phyloP scores from a whole-genome alignment of 805 yeast species.

The Myxozyma lipomycoides region DNA sequence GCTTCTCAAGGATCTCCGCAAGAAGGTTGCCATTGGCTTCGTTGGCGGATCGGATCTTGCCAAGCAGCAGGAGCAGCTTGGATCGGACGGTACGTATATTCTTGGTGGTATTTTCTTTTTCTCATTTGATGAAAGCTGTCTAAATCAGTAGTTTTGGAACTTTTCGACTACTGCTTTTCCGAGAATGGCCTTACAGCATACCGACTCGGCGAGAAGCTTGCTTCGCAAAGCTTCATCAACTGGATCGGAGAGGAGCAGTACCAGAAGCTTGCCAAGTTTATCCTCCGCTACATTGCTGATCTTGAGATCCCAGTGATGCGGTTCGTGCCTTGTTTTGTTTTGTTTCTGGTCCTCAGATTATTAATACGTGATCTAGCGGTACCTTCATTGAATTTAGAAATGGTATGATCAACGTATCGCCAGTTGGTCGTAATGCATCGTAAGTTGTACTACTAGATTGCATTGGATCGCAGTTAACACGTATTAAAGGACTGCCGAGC shows the following conservation, averaged over 20 bases:
- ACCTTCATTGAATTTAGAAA: slow-evolving; percentile 98
- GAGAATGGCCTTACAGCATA: slow-evolving; percentile 98
- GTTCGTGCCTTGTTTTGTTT: slow-evolving; percentile 2
- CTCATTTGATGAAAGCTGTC: background rate
- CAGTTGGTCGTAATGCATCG: slow-evolving; percentile 97
- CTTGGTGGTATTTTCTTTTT: slow-evolving; percentile 26
- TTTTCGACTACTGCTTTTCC: slow-evolving; percentile 92
- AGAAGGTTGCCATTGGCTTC: slow-evolving; percentile 92
- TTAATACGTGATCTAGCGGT: slow-evolving; percentile 47
- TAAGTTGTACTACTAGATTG: background rate
- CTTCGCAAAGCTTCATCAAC: slow-evolving; percentile 87
- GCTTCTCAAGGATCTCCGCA: slow-evolving; percentile 68
- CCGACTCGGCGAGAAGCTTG: slow-evolving; percentile 80
- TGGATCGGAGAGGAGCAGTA: slow-evolving; percentile 97
- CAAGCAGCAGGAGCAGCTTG: slow-evolving; percentile 96
- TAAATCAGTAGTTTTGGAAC: slow-evolving; percentile 47
- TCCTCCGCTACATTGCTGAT: slow-evolving; percentile 76
- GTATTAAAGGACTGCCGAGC: slow-evolving; percentile 58
- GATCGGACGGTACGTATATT: slow-evolving; percentile 36
- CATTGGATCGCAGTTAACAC: background rate
- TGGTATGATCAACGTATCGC: slow-evolving; percentile 98
- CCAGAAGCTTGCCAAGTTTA: slow-evolving; percentile 81
- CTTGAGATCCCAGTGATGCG: slow-evolving; percentile 93
- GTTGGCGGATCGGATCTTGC: slow-evolving; percentile 96
- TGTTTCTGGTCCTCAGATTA: background rate